These are phyloP conservation scores for Achlya hypogyna DNA, from an alignment of 352 stramenopile species.

Conservation along the genomic window DNA sequence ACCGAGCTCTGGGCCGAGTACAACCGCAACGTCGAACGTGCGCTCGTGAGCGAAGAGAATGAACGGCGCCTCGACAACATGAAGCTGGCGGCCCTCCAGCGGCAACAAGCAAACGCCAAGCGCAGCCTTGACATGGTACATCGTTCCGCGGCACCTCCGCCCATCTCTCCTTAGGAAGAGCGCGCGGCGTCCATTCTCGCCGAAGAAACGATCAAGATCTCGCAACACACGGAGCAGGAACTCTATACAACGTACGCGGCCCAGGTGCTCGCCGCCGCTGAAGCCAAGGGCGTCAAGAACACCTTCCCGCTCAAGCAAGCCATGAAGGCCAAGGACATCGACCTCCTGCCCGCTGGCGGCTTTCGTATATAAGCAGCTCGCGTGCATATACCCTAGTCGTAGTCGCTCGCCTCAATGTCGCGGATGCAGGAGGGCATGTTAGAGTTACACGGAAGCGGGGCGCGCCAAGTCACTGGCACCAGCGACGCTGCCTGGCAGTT, in stretches of 20 bases:
- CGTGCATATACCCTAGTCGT: neutral
- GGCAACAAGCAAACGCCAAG: constrained; percentile 64
- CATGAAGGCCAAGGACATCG: constrained; percentile 54
- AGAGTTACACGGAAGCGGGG: neutral
- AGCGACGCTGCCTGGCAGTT: no score
- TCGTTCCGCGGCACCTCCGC: neutral
- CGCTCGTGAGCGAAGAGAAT: constrained; percentile 50
- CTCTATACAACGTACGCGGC: constrained; percentile 49
- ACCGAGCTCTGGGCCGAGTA: constrained; percentile 63
- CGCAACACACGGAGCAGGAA: constrained; percentile 40
- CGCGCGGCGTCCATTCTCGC: constrained; percentile 28
- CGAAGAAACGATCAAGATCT: constrained; percentile 28
- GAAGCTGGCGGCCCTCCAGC: constrained; percentile 52
- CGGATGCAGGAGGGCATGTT: neutral
- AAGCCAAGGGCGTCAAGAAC: constrained; percentile 47
- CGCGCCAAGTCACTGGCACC: no score
- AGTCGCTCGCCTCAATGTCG: no score
- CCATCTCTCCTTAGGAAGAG: constrained; percentile 27
- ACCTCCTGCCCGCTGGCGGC: constrained; percentile 54
- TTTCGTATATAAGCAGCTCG: constrained; percentile 46
- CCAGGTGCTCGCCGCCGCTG: constrained; percentile 45
- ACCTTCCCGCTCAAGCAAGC: constrained; percentile 66
- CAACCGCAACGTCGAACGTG: constrained; percentile 44
- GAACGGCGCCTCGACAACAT: constrained; percentile 49
- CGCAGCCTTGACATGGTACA: constrained; percentile 29